Conservation (phyloP, 352 stramenopile species). For the Globisporangium nagaii region DNA sequence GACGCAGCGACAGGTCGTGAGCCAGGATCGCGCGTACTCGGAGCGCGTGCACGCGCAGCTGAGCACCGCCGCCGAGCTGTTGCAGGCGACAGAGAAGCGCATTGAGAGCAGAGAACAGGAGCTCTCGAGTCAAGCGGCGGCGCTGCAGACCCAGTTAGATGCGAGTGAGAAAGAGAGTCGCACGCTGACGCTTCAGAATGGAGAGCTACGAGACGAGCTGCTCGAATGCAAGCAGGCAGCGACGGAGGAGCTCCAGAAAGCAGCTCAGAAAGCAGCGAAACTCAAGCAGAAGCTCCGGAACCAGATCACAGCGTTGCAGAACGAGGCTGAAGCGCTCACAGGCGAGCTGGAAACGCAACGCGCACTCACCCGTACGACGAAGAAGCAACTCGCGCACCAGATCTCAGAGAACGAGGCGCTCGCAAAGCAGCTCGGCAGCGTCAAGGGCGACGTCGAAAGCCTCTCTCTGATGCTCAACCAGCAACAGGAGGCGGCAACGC, state of each 20-base stretch:
- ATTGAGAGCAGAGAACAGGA: slow-evolving; percentile 31
- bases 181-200: slow-evolving; percentile 4
- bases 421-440: slow-evolving; percentile 25
- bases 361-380: slow-evolving; percentile 18
- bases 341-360: slow-evolving; percentile 37
- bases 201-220: slow-evolving; percentile 19
- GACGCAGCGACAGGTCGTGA: slow-evolving; percentile 11
- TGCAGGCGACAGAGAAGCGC: slow-evolving; percentile 50
- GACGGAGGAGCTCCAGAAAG: not conserved
- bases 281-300: slow-evolving; percentile 18
- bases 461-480: slow-evolving; percentile 36
- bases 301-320: slow-evolving; percentile 19
- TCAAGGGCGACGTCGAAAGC: slow-evolving; percentile 34
- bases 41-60: slow-evolving; percentile 57
- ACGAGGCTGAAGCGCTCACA: slow-evolving; percentile 16
- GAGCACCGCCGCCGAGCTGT: slow-evolving; percentile 43
- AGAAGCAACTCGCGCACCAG: slow-evolving; percentile 29
- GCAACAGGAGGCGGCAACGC: slow-evolving; percentile 19
- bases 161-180: slow-evolving; percentile 1
- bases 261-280: slow-evolving; percentile 23
- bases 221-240: slow-evolving; percentile 2
- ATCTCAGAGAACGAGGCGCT: slow-evolving; percentile 31
- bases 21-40: slow-evolving; percentile 53
- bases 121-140: slow-evolving; percentile 17
- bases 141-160: slow-evolving; percentile 12